Evolutionary conservation across 805 yeast species (phyloP).

Genomic region (Kodamaea kakaduensis): DNA sequence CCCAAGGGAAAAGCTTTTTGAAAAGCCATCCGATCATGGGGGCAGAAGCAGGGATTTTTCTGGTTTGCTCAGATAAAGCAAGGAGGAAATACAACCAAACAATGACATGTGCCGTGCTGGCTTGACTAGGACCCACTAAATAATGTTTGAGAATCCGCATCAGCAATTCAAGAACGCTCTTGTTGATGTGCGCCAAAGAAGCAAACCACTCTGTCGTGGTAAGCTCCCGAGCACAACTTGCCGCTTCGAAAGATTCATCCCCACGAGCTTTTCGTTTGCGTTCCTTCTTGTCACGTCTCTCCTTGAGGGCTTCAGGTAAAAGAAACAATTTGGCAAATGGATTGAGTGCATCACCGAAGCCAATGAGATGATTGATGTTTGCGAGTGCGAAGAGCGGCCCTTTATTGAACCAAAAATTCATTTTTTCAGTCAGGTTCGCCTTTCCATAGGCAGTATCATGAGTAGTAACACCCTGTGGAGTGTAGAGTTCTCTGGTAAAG

Average conservation of each 20-base stretch:
- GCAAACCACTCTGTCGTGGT: slow-evolving; percentile 50
- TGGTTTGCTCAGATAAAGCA: slow-evolving; percentile 55
- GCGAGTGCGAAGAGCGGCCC: slow-evolving; percentile 73
- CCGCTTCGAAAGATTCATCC: slow-evolving; percentile 1
- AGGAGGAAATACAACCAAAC: slow-evolving; percentile 74
- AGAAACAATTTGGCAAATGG: slow-evolving; percentile 75
- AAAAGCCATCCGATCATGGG: slow-evolving; percentile 49
- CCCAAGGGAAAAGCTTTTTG: slow-evolving; percentile 65
- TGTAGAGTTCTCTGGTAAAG: slow-evolving; percentile 44
- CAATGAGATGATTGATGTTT: slow-evolving; percentile 69
- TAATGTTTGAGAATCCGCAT: slow-evolving; percentile 64
- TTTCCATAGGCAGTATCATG: slow-evolving; percentile 15
- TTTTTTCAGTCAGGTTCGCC: slow-evolving; percentile 40
- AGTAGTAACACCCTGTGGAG: slow-evolving; percentile 18
- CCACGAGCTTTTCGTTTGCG: slow-evolving; percentile 46
- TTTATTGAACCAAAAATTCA: slow-evolving; percentile 73
- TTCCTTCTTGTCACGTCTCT: slow-evolving; percentile 69
- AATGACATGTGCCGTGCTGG: slow-evolving; percentile 67
- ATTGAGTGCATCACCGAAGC: slow-evolving; percentile 71
- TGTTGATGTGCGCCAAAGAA: slow-evolving; percentile 52
- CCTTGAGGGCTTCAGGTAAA: slow-evolving; percentile 66
- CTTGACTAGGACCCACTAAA: slow-evolving; percentile 64
- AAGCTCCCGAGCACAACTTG: slow-evolving; percentile 29
- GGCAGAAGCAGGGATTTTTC: slow-evolving; percentile 42
- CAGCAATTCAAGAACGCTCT: slow-evolving; percentile 64